phyloP scores from a whole-genome alignment of 305 asterid genomes.

The Rubia balearica region DNA sequence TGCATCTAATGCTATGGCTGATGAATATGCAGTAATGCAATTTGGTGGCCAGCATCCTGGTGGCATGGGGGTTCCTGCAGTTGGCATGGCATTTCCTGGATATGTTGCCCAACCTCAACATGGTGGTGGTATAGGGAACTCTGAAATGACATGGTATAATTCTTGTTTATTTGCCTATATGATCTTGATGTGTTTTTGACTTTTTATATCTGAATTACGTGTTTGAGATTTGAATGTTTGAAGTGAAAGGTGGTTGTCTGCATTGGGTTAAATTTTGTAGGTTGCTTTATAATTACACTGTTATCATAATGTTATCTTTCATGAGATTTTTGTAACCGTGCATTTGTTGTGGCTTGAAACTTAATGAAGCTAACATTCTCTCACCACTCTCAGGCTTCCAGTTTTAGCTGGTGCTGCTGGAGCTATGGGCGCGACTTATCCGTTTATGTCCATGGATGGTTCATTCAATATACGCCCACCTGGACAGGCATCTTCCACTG shows the following conservation, averaged over 20 bases:
- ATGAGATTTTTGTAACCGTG: background rate
- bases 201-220: background rate
- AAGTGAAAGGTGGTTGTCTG: background rate
- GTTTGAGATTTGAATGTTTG: background rate
- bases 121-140: constrained; percentile 49
- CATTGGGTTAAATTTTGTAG: background rate
- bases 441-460: constrained; percentile 76
- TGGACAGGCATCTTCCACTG: constrained; percentile 48
- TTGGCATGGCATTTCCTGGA: constrained; percentile 99
- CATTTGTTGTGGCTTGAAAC: background rate
- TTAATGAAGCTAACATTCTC: background rate
- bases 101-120: constrained; percentile 77
- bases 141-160: constrained; percentile 33
- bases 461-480: constrained; percentile 64
- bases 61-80: constrained; percentile 98
- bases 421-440: constrained; percentile 68
- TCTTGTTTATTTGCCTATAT: background rate
- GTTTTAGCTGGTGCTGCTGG: constrained; percentile 94
- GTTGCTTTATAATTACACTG: background rate
- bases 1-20: constrained; percentile 18
- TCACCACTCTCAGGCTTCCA: constrained; percentile 63
- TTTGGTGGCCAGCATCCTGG: constrained; percentile 88
- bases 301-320: background rate
- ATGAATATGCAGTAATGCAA: constrained; percentile 69
- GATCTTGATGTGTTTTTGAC: background rate